Evolutionary conservation across 1,284 basidiomycete genomes (phyloP).

Genomic region (Pisolithus thermaeus): DNA sequence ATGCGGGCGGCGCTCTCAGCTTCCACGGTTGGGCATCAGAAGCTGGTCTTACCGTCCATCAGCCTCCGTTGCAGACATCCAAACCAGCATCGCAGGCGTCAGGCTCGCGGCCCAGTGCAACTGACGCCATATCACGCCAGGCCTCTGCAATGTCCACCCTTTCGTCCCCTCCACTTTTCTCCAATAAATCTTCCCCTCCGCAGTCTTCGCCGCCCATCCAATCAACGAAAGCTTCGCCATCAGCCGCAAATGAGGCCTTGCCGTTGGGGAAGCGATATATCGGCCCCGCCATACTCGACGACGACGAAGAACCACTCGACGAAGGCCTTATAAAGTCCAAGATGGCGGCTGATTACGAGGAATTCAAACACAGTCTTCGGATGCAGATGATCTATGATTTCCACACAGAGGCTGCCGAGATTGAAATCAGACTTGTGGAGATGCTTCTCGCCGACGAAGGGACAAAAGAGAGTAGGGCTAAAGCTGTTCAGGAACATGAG

Average conservation of each 20-base stretch:
- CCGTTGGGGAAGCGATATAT: conserved; percentile 35
- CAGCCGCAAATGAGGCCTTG: conserved; percentile 13
- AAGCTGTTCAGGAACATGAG: conserved; percentile 42
- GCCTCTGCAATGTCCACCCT: conserved; percentile 17
- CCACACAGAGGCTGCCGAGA: conserved; percentile 42
- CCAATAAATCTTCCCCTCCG: conserved; percentile 17
- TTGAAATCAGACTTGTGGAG: conserved; percentile 42
- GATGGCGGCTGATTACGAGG: conserved; percentile 39
- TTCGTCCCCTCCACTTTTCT: conserved; percentile 16
- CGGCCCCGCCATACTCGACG: conserved; percentile 41
- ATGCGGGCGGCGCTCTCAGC: conserved; percentile 10
- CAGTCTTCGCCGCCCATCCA: conserved; percentile 20
- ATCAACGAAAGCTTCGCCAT: conserved; percentile 22
- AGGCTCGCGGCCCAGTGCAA: conserved; percentile 20
- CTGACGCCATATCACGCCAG: conserved; percentile 26
- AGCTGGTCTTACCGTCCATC: conserved; percentile 21
- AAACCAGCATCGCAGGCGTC: conserved; percentile 11
- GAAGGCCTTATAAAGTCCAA: conserved; percentile 25
- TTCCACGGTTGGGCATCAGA: conserved; percentile 30
- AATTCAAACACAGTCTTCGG: conserved; percentile 45
- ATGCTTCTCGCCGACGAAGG: conserved; percentile 31
- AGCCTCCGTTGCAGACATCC: conserved; percentile 8
- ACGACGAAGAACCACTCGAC: conserved; percentile 31
- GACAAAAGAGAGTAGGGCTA: conserved; percentile 26
- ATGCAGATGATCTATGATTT: conserved; percentile 51